Conservation (phyloP, 2,329 filamentous ascomycete species). For the Trichoderma pleuroti region DNA sequence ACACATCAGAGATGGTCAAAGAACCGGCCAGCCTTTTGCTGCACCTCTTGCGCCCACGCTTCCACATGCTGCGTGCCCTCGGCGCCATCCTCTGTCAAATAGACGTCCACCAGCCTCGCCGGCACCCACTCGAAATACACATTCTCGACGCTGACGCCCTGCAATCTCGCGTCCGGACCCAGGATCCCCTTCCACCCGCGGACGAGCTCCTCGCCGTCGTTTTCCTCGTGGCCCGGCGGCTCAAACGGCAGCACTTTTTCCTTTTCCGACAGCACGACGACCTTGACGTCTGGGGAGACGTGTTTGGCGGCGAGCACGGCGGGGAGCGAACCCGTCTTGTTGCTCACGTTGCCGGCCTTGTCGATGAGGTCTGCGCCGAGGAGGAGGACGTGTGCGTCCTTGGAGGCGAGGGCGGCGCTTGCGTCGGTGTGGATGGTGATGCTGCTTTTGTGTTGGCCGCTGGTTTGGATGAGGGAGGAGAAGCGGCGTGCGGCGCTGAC, state of each 20-base stretch:
- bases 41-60: constrained; percentile 37
- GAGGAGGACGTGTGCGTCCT: constrained; percentile 54
- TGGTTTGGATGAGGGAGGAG: constrained; percentile 39
- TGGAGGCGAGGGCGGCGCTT: constrained; percentile 52
- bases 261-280: constrained; percentile 55
- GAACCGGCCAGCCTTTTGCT: constrained; percentile 36
- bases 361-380: constrained; percentile 64
- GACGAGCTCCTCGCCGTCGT: constrained; percentile 49
- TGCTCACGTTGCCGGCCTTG: constrained; percentile 55
- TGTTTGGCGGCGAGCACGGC: constrained; percentile 53
- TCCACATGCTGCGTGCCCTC: constrained; percentile 39
- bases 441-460: constrained; percentile 4
- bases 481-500: constrained; percentile 51
- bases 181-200: constrained; percentile 41
- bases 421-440: constrained; percentile 58
- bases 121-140: constrained; percentile 62
- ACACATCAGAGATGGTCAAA: constrained; percentile 40
- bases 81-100: constrained; percentile 53
- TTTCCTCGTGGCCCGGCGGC: constrained; percentile 44
- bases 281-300: constrained; percentile 42
- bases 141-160: constrained; percentile 40
- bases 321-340: constrained; percentile 63
- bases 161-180: not conserved
- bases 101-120: constrained; percentile 47
- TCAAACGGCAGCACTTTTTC: constrained; percentile 56